Evolutionary conservation across 768 basidiomycete genomes (phyloP).

Genomic region (Lactarius psammicola): DNA sequence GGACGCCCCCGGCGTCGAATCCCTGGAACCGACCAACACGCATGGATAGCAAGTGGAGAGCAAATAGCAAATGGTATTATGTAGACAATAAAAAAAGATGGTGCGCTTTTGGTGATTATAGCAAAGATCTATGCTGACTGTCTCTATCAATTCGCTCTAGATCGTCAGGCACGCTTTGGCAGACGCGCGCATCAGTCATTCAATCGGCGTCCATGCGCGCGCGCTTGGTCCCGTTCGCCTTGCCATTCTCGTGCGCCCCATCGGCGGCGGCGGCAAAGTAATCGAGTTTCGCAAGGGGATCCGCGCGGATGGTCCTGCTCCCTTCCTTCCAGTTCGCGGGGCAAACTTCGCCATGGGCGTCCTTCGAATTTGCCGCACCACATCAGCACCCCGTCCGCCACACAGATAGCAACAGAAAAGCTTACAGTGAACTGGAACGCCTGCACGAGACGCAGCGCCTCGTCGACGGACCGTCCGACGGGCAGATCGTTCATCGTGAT

Average conservation of each 20-base stretch:
- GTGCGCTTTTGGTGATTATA: not conserved
- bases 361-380: conserved; percentile 42
- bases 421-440: conserved; percentile 89
- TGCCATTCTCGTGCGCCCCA: conserved; percentile 33
- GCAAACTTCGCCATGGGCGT: conserved; percentile 89
- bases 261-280: conserved; percentile 52
- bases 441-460: conserved; percentile 86
- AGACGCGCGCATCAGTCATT: not conserved
- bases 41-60: not conserved
- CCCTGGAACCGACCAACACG: too few relatives aligned
- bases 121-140: not conserved
- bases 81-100: not conserved
- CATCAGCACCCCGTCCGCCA: not conserved
- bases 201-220: conserved; percentile 50
- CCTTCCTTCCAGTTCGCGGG: conserved; percentile 89
- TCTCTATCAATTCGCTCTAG: not conserved
- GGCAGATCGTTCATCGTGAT: conserved; percentile 91
- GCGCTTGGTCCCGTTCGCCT: conserved; percentile 55
- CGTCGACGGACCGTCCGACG: conserved; percentile 93
- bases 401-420: conserved; percentile 16
- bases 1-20: too few relatives aligned
- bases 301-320: conserved; percentile 76
- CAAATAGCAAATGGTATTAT: not conserved
- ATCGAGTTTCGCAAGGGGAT: conserved; percentile 68
- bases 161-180: not conserved